A percentile compares a stretch with the other conserved stretches of the same genome.
Conservation (phyloP, 1,284 basidiomycete species). For the Ustilago xerochloae region DNA sequence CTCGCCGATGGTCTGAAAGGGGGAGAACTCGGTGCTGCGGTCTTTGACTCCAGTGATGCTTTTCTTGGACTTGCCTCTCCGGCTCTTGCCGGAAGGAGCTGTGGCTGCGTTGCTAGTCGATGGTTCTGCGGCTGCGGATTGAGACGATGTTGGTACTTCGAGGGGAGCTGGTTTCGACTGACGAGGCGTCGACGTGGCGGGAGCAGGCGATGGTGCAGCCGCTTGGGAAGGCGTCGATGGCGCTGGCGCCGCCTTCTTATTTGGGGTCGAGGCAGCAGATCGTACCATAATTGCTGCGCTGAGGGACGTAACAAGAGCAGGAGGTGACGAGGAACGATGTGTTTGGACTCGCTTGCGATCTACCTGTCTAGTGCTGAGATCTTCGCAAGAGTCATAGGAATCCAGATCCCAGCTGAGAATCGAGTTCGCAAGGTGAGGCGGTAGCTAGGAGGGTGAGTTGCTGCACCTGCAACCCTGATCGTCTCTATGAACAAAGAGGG, state of each 20-base stretch:
- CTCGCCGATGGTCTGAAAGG: constrained; percentile 45
- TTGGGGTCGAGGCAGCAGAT: constrained; percentile 26
- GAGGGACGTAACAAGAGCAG: too few species aligned
- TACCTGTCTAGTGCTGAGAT: too few species aligned
- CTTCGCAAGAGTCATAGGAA: too few species aligned
- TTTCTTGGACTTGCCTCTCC: constrained; percentile 32
- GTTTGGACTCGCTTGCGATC: too few species aligned
- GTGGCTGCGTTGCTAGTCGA: constrained; percentile 22
- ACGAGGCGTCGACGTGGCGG: constrained; percentile 7
- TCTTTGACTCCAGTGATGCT: constrained; percentile 15
- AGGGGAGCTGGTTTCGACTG: not conserved
- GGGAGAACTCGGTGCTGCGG: constrained; percentile 26
- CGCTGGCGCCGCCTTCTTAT: constrained; percentile 18
- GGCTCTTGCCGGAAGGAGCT: constrained; percentile 3
- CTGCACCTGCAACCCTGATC: not conserved
- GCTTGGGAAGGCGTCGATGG: constrained; percentile 14
- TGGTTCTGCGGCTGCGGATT: not conserved
- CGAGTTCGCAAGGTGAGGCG: not conserved
- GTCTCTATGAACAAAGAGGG: not conserved
- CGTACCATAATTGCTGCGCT: constrained; percentile 10
- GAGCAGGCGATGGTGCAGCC: constrained; percentile 1
- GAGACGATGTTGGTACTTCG: constrained; percentile 2
- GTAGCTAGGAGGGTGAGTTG: not conserved
- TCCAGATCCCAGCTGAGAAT: too few species aligned
- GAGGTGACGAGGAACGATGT: not conserved